phyloP scores from a whole-genome alignment of 805 yeast genomes.

The Candida endomychidarum region DNA sequence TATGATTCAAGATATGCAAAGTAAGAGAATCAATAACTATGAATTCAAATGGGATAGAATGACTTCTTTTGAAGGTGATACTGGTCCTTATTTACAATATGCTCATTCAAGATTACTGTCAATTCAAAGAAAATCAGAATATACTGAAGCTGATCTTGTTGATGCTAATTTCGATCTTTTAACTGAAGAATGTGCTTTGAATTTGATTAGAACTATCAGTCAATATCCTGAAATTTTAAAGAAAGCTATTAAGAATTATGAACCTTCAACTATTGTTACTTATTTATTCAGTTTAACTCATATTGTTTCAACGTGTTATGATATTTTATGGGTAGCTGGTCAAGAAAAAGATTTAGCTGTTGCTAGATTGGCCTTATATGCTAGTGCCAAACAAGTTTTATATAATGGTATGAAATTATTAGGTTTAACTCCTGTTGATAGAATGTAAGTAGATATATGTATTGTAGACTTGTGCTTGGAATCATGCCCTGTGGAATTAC shows the following conservation, averaged over 20 bases:
- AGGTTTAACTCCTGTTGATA: constrained; percentile 96
- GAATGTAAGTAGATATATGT: no score
- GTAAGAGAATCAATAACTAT: constrained; percentile 94
- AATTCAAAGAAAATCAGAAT: constrained; percentile 78
- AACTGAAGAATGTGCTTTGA: constrained; percentile 67
- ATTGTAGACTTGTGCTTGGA: no score
- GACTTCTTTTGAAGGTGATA: constrained; percentile 98
- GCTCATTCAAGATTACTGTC: constrained; percentile 97
- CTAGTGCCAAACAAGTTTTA: constrained; percentile 85
- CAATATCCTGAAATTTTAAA: constrained; percentile 90
- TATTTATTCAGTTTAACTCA: constrained; percentile 90
- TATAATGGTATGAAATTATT: constrained; percentile 85
- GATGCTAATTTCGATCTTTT: constrained; percentile 60
- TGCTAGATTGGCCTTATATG: constrained; percentile 90
- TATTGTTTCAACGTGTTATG: constrained; percentile 94
- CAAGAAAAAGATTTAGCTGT: constrained; percentile 82
- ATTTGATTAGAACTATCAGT: constrained; percentile 73
- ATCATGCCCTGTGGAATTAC: no score
- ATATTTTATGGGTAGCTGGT: constrained; percentile 94
- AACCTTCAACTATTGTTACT: constrained; percentile 93
- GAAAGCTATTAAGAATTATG: constrained; percentile 79
- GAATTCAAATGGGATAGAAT: constrained; percentile 97
- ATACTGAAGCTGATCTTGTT: constrained; percentile 39
- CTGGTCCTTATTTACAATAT: constrained; percentile 97
- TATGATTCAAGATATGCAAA: constrained; percentile 98